Evolutionary conservation across 345 rosid species (phyloP), one percentile per base, ranked within the genome.

Genomic region (Eucalyptus cloeziana): DNA sequence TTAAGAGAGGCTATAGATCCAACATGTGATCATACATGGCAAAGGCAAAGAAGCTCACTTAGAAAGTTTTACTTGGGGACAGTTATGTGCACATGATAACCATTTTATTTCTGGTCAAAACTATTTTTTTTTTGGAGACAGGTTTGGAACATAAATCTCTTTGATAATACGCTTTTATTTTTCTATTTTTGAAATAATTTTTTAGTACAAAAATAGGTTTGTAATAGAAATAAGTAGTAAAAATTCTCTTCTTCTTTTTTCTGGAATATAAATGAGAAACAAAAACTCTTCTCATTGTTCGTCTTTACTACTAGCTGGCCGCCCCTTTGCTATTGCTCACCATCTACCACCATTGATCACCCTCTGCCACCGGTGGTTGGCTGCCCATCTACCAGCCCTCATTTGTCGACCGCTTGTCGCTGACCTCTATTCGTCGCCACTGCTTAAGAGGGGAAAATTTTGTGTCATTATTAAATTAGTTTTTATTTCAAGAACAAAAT

Each of bases 371-470:
- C 0, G 4, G 58, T 52, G 58, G 24, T 0, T 52, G 24, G 58
- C 1, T 0, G 4, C 24, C 58, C 58, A 52, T 19, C 10, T 52
- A 0, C 24, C 0, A 0, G 1, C 8, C 56, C 24, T 10, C 2
- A 1, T 7, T 0, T 1, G 0, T 52, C 0, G 24, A 52, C 0
- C 0, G 10, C 10, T 52, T 52, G 58, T 52, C 0, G 10, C 0
- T 0, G 10, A 19, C 2, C 58, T 52, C 0, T 0, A 0, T 0
- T 52, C 0, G 0, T 4, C 1, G 0, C 58, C 58, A 52, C 2
- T 52, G 0, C 10, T 52, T 52, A 52, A 52, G 10, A 52, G 25
- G 0, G 10, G 58, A 7, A 19, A 52, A 52, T 52, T 52, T 52
- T 19, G 58, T 52, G 2, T 19, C 10, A 0, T 52, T 52, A 19